A percentile compares a stretch with the other conserved stretches of the same genome.
These are phyloP conservation scores for Thelonectria discophora DNA, from an alignment of 2,329 filamentous ascomycete species.

Conservation along the genomic window DNA sequence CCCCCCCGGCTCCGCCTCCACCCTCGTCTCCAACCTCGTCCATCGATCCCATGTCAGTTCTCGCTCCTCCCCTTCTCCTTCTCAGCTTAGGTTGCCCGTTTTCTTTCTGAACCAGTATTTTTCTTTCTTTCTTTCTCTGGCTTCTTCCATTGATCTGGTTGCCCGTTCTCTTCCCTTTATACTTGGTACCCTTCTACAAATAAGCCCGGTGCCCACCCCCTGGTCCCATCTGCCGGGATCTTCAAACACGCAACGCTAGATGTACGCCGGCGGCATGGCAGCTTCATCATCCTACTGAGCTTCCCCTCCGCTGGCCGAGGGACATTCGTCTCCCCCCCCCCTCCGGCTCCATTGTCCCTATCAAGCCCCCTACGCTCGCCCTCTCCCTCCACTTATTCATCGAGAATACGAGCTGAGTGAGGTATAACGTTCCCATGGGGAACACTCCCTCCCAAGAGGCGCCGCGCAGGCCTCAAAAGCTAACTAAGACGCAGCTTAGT, in stretches of 20 bases:
- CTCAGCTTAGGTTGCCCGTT: conserved; percentile 7
- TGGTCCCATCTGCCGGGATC: conserved; percentile 8
- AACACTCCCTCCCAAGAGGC: conserved; percentile 59
- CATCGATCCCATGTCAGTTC: conserved; percentile 15
- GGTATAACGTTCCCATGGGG: conserved; percentile 53
- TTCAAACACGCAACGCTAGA: conserved; percentile 22
- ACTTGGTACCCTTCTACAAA: neutral
- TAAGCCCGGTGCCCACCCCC: conserved; percentile 3
- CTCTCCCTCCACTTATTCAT: conserved; percentile 6
- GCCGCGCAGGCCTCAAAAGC: conserved; percentile 55
- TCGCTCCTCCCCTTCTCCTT: conserved; percentile 17
- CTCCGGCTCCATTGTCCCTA: conserved; percentile 19
- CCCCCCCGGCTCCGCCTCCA: conserved; percentile 37
- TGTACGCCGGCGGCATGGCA: conserved; percentile 37
- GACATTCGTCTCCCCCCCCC: conserved; percentile 26
- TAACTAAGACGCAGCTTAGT: conserved; percentile 60
- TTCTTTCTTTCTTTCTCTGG: neutral
- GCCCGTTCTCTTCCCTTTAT: neutral
- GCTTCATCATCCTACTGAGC: conserved; percentile 36
- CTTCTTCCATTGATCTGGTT: no score
- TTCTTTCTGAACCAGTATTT: neutral
- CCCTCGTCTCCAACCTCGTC: conserved; percentile 32
- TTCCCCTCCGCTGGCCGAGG: conserved; percentile 36
- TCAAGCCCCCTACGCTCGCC: conserved; percentile 13
- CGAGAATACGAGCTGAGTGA: conserved; percentile 19